Base-by-base conservation (phyloP, 2,329 filamentous ascomycete genomes). In the Nothophaeocryptopus gaeumannii region DNA sequence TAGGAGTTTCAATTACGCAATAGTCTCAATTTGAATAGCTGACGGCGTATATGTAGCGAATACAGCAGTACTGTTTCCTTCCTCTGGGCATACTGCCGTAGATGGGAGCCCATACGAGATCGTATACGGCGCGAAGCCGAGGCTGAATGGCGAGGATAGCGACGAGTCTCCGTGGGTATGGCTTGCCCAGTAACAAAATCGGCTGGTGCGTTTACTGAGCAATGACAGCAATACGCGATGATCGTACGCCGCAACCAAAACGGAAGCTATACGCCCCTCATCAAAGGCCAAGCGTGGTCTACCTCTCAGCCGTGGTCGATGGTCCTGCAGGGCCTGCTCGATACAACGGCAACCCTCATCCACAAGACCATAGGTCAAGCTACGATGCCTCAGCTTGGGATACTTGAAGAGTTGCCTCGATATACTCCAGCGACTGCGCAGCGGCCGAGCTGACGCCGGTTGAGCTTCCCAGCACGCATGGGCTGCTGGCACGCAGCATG, bases 191-290 rank as follows among this genome's bases (percentile, higher is more conserved):
- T 30, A 12, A 8, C 7, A 13, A 12, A 12, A 15, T 20, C 13
- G 26, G 20, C 8, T 11, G 3, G 5, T 4, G 20, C 7, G 5
- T 8, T 36, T 16, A 29, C 40, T 50, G 41, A 50, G 40, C 5
- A 14, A 16, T 11, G 11, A 15, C 31, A 52, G 50, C 50, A 56
- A 51, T 56, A 54, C 32, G 54, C 54, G 29, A 49, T 56, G 51
- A 31, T 56, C 36, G 48, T 56, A 10, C 54, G 54, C 16, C 36
- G 41, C 3, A 42, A 47, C 14, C 47, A 40, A 1, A 39, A 20
- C 10, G 51, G 51, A 12, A 45, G 39, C 26, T 54, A 50, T 15
- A 50, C 42, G 34, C 45, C 51, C 13, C 32, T 52, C n/a, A 41
- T 52, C 29, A 53, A 45, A 39, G 54, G 54, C 13, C 40, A 47